Evolutionary conservation across 2,329 filamentous ascomycete species (phyloP).

Genomic region (Diaporthe sp.): DNA sequence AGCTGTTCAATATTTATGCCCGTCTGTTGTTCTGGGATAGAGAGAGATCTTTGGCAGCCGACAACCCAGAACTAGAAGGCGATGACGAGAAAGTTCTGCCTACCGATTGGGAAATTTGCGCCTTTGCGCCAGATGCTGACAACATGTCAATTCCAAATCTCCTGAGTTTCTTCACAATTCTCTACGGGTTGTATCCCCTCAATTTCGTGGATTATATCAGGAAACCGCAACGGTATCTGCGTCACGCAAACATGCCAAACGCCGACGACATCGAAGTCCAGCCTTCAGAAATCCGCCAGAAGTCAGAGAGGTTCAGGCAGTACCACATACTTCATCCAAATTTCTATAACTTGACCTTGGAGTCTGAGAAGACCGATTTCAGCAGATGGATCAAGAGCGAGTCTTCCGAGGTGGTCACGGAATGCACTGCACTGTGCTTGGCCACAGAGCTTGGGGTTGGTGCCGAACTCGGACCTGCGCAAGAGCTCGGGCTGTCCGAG

Average conservation of each 20-base stretch:
- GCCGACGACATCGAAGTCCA: constrained; percentile 84
- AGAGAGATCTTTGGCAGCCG: constrained; percentile 59
- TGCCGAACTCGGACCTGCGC: constrained; percentile 37
- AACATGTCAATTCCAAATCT: constrained; percentile 76
- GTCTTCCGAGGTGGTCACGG: constrained; percentile 82
- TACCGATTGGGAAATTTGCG: constrained; percentile 74
- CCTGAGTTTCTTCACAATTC: constrained; percentile 82
- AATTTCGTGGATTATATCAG: constrained; percentile 90
- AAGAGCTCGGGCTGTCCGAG: constrained; percentile 38
- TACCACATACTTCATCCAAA: constrained; percentile 86
- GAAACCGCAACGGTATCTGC: constrained; percentile 83
- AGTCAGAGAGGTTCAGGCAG: constrained; percentile 81
- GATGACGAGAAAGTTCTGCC: constrained; percentile 78
- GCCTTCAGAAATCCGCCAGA: constrained; percentile 80
- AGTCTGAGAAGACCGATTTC: constrained; percentile 83
- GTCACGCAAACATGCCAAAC: constrained; percentile 78
- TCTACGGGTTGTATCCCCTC: constrained; percentile 87
- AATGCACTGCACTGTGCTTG: constrained; percentile 79
- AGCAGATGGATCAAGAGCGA: constrained; percentile 86
- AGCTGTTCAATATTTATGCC: constrained; percentile 86
- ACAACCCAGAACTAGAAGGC: constrained; percentile 56
- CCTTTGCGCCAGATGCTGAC: constrained; percentile 73
- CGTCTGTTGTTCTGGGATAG: constrained; percentile 84
- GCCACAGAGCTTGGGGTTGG: constrained; percentile 45
- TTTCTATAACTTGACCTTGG: constrained; percentile 83